Percentiles rank a stretch among this genome's conserved stretches.
These are phyloP conservation scores for Trichoderma hamatum DNA, from an alignment of 2,329 filamentous ascomycete species.

Conservation along the genomic window DNA sequence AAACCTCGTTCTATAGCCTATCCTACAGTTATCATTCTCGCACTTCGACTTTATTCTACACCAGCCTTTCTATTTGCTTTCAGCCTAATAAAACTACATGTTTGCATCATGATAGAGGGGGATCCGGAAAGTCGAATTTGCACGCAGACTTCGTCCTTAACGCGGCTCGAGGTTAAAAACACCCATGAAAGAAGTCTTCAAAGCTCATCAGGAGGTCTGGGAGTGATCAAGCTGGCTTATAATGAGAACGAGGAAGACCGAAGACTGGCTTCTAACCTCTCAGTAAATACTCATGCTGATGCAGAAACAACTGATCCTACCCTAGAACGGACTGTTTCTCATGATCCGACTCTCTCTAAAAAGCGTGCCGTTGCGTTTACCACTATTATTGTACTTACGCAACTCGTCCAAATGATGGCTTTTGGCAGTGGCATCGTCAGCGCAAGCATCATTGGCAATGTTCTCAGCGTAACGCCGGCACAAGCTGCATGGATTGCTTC, in stretches of 20 bases:
- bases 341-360: neutral
- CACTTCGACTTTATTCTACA: neutral
- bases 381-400: neutral
- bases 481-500: neutral
- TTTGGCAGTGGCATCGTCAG: neutral
- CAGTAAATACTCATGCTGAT: neutral
- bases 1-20: neutral
- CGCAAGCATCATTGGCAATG: neutral
- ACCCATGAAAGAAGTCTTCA: neutral
- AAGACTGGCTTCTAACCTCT: neutral
- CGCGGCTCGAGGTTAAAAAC: neutral
- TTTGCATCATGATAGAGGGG: neutral
- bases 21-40: neutral
- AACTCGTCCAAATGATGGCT: neutral
- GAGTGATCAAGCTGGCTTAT: neutral
- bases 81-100: neutral
- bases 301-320: neutral
- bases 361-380: neutral
- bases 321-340: neutral
- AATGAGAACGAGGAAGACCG: neutral
- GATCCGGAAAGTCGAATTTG: neutral
- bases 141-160: neutral
- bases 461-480: neutral
- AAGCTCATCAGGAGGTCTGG: neutral
- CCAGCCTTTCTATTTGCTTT: neutral